Percentiles rank a stretch among this genome's conserved stretches.
Evolutionary conservation across 441 rosid species (phyloP).

Genomic region (Omphalea diandra): DNA sequence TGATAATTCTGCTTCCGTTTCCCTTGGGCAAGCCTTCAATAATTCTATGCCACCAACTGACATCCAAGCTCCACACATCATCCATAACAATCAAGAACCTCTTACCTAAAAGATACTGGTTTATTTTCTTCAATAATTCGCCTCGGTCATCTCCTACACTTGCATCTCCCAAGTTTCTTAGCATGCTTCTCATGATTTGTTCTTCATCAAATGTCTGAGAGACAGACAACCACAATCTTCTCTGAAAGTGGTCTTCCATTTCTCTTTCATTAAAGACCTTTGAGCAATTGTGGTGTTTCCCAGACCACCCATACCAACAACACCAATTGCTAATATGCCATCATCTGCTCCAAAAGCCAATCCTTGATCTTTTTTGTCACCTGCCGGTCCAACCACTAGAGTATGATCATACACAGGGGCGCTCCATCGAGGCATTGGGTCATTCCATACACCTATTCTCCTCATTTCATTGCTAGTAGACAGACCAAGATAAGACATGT

Average conservation of each 20-base stretch:
- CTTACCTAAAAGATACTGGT: conserved; percentile 51
- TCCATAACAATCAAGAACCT: conserved; percentile 69
- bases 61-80: conserved; percentile 54
- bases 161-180: conserved; percentile 54
- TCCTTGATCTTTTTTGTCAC: conserved; percentile 40
- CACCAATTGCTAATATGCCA: conserved; percentile 30
- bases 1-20: conserved; percentile 55
- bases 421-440: conserved; percentile 37
- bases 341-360: conserved; percentile 36
- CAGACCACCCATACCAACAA: conserved; percentile 52
- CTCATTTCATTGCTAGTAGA: conserved; percentile 15
- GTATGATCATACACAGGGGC: conserved; percentile 43
- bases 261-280: conserved; percentile 40
- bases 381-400: conserved; percentile 47
- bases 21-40: conserved; percentile 51
- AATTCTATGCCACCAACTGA: conserved; percentile 57
- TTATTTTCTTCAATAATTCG: conserved; percentile 50
- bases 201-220: conserved; percentile 57
- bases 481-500: conserved; percentile 29
- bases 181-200: conserved; percentile 58
- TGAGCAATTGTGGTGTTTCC: conserved; percentile 49
- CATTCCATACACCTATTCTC: conserved; percentile 21
- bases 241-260: conserved; percentile 36
- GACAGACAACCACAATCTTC: conserved; percentile 51
- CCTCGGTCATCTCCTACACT: conserved; percentile 50